phyloP scores from a whole-genome alignment of 75 land plant species.

The Sequoia sempervirens region DNA sequence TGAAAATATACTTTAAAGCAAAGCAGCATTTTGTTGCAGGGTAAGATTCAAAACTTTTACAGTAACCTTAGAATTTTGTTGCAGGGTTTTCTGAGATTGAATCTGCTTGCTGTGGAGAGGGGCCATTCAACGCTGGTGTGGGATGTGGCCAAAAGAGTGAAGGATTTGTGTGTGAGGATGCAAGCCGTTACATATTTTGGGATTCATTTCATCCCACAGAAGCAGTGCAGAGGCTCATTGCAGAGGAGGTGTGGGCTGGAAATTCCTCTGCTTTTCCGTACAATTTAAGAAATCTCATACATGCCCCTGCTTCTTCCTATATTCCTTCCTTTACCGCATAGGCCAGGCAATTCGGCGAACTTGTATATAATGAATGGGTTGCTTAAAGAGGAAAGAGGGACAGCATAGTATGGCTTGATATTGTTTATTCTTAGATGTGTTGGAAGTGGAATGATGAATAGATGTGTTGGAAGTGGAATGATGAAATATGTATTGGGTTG shows the following conservation, averaged over 20 bases:
- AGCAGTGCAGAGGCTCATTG: not conserved
- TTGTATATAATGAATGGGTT: too few species aligned
- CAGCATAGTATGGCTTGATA: too few species aligned
- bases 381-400: too few species aligned
- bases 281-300: not conserved
- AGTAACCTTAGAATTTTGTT: not conserved
- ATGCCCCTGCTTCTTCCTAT: not conserved
- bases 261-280: not conserved
- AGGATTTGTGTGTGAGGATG: not conserved
- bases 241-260: not conserved
- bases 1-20: not conserved
- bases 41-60: not conserved
- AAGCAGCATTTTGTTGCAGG: not conserved
- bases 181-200: not conserved
- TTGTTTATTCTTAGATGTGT: too few species aligned
- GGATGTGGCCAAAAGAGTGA: not conserved
- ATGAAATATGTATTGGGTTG: too few species aligned
- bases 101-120: slow-evolving; percentile 5
- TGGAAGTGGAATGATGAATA: too few species aligned
- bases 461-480: too few species aligned
- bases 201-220: not conserved
- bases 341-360: too few species aligned
- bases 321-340: not conserved
- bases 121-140: not conserved
- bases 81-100: not conserved